Evolutionary conservation across 768 basidiomycete genomes (phyloP), one percentile per base, ranked within the genome.

Genomic region (Imleria badia): DNA sequence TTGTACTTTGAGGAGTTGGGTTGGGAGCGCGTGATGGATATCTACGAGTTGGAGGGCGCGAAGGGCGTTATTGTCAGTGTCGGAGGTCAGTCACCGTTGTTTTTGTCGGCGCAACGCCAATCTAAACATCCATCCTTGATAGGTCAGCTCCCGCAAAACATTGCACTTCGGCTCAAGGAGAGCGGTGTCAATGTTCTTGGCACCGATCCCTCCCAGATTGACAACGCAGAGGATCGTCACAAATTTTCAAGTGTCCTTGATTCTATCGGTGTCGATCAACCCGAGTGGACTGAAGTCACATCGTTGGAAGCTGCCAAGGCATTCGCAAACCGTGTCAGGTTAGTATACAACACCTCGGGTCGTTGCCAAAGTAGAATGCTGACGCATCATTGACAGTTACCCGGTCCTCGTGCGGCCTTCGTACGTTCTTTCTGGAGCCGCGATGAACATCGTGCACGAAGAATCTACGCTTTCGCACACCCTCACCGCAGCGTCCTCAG

Each of bases 111-210:
- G 34, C 7, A 30, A 23, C 17, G 22, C 9, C 54, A n/a, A 31
- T 20, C 10, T 14, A 22, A 38, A 33, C 14, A 1, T n/a, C 15
- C 13, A 8, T 15, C 14, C 12, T 2, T n/a, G 10, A 40, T 50
- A 94, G 92, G 94, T 58, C 97, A 99, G 80, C 78, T 98, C 14
- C 97, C 97, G 2, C 96, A 99, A 75, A 99, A 99, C 74, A 98
- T 60, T n/a, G 96, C 97, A 29, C 85, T 99, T 47, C 86, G 95
- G 26, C 83, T 99, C 59, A 97, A 98, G 76, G 72, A 95, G 58
- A 86, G 78, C 48, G 91, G 89, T 39, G 89, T 98, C 62, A 94
- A 87, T 36, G 96, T 99, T 30, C 82, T 99, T 15, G 97, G 97
- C 47, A 99, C 97, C 19, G 94, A 96, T 70, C 97, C 97, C 20